phyloP scores from a whole-genome alignment of 139 green algal species.

The Chlamydomonas sphaeroides region DNA sequence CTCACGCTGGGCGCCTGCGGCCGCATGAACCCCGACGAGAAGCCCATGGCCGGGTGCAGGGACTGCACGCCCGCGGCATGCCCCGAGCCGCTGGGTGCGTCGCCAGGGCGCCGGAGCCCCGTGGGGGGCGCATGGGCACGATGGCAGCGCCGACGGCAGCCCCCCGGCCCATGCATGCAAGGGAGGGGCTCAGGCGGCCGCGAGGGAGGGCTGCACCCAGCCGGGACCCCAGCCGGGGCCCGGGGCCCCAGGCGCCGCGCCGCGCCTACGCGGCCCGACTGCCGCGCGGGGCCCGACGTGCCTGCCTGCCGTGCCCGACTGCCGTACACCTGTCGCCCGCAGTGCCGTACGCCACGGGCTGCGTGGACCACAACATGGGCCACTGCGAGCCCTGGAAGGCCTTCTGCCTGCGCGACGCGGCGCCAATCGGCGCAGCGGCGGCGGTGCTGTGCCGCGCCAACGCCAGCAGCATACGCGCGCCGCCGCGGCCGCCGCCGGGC shows the following conservation, averaged over 20 bases:
- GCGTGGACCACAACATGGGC: slow-evolving; percentile 15
- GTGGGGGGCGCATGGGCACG: too few relatives aligned
- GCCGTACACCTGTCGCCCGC: too few relatives aligned
- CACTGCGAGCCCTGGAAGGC: background rate
- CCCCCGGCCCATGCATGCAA: too few relatives aligned
- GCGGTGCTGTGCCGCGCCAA: background rate
- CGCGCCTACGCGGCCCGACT: too few relatives aligned
- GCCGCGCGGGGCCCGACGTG: too few relatives aligned
- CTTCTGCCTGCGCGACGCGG: slow-evolving; percentile 3
- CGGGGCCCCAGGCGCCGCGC: too few relatives aligned
- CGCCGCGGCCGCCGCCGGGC: background rate
- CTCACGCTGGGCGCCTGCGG: background rate
- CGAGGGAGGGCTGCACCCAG: too few relatives aligned
- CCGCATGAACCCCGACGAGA: background rate
- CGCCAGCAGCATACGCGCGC: background rate
- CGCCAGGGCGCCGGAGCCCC: too few relatives aligned
- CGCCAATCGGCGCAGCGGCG: background rate
- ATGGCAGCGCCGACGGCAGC: too few relatives aligned
- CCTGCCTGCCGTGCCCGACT: too few relatives aligned
- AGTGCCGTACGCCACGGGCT: slow-evolving; percentile 9
- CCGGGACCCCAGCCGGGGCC: too few relatives aligned
- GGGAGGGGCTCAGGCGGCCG: too few relatives aligned
- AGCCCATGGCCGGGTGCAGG: slow-evolving; percentile 11
- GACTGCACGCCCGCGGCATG: background rate
- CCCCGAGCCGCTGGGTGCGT: slow-evolving; percentile 3